A percentile compares a stretch with the other conserved stretches of the same genome.
phyloP scores from a whole-genome alignment of 2,329 filamentous ascomycete species.

The Lasiodiplodia theobromae region DNA sequence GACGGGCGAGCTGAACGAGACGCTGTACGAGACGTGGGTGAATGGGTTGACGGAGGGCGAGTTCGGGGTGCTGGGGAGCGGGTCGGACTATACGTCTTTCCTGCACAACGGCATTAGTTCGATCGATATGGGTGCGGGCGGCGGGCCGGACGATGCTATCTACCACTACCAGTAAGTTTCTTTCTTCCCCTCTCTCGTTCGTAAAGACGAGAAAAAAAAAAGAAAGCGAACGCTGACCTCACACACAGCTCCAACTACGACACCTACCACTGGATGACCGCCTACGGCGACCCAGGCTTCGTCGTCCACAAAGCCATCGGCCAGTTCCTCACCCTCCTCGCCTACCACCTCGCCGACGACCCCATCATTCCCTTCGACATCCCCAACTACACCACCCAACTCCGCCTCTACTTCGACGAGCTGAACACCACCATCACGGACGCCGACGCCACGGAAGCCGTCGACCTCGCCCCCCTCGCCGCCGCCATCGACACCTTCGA shows the following conservation, averaged over 20 bases:
- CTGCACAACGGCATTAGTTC: slow-evolving; percentile 53
- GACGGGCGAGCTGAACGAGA: slow-evolving; percentile 42
- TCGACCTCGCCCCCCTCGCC: slow-evolving; percentile 43
- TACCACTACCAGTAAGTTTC: slow-evolving; percentile 46
- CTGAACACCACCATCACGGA: slow-evolving; percentile 44
- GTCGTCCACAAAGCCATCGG: slow-evolving; percentile 58
- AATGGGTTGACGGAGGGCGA: slow-evolving; percentile 40
- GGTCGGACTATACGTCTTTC: slow-evolving; percentile 57
- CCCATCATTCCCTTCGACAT: slow-evolving; percentile 49
- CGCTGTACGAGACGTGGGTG: slow-evolving; percentile 56
- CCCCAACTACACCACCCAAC: slow-evolving; percentile 47
- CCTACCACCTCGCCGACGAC: slow-evolving; percentile 51
- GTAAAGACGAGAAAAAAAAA: too few species aligned
- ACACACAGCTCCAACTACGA: slow-evolving; percentile 49
- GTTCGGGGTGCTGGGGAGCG: slow-evolving; percentile 53
- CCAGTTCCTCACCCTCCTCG: slow-evolving; percentile 53
- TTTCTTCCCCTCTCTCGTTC: too few species aligned
- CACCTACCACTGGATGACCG: slow-evolving; percentile 60
- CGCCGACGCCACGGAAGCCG: too few species aligned
- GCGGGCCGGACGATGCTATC: slow-evolving; percentile 49
- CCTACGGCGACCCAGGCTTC: slow-evolving; percentile 60
- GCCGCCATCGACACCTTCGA: slow-evolving; percentile 49
- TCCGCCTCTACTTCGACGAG: slow-evolving; percentile 45
- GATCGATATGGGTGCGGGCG: slow-evolving; percentile 52
- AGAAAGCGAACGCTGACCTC: background rate